Evolutionary conservation across 306 rosid genomes (phyloP).

Genomic region (Styphnolobium japonicum): DNA sequence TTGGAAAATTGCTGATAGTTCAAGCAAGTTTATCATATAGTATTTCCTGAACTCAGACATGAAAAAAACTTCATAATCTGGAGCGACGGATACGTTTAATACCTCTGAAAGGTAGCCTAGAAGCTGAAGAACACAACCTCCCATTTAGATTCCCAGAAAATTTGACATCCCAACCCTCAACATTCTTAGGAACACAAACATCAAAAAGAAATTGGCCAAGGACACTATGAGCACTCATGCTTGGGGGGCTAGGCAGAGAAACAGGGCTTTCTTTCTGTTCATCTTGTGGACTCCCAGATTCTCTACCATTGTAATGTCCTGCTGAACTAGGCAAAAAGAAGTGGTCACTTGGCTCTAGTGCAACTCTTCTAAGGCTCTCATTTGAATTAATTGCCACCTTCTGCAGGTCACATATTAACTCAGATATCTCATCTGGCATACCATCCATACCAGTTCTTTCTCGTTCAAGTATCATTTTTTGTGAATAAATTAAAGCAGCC

Average conservation of each 20-base stretch:
- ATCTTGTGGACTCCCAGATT: constrained; percentile 43
- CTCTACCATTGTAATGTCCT: constrained; percentile 46
- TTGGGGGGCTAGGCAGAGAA: constrained; percentile 43
- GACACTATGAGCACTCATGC: constrained; percentile 66
- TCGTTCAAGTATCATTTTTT: constrained; percentile 44
- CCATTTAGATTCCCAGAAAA: constrained; percentile 43
- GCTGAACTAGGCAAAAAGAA: constrained; percentile 48
- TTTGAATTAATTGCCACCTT: constrained; percentile 66
- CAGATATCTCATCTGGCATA: constrained; percentile 39
- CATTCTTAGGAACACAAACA: constrained; percentile 72
- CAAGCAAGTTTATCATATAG: neutral
- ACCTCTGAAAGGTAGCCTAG: constrained; percentile 46
- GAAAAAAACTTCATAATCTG: constrained; percentile 44
- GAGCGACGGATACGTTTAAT: constrained; percentile 70
- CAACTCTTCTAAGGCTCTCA: constrained; percentile 55
- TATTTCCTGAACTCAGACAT: constrained; percentile 15
- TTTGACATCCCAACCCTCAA: constrained; percentile 74
- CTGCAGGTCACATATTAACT: constrained; percentile 48
- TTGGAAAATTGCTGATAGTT: constrained; percentile 12
- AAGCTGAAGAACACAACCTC: constrained; percentile 61
- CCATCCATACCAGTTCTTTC: constrained; percentile 49
- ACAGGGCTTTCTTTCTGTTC: constrained; percentile 52
- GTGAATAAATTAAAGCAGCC: constrained; percentile 55
- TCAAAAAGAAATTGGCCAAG: constrained; percentile 86
- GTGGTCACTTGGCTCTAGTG: constrained; percentile 58